Evolutionary conservation across 768 basidiomycete species (phyloP), one percentile per base, ranked within the genome.

Genomic region (Sporobolomyces phaffii): DNA sequence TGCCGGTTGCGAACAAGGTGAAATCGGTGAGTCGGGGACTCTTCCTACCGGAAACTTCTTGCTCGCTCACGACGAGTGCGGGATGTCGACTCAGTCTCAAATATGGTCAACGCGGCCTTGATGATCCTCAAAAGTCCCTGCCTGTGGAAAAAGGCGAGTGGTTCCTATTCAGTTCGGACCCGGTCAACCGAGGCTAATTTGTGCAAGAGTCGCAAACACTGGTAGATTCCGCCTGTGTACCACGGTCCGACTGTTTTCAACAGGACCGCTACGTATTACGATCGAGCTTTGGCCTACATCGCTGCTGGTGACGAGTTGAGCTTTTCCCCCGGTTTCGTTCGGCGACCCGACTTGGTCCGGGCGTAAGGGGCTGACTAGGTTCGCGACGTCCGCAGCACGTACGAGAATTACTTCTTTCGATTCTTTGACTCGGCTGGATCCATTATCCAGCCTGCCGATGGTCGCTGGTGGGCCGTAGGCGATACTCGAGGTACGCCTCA

Each of bases 121-220:
- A 51, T 51, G 40, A 66, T 71, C 49, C 43, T 71, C n/a, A 71
- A 71, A 38, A 29, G 33, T 5, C 69, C 65, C 1, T 71, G 69
- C 31, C 41, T 71, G 9, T 71, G 62, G 62, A 24, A 56, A 0
- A 34, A 62, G 49, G 69, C 60, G 5, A n/a, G 54, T 40, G 7
- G 3, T 41, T 45, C 29, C 28, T 48, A 22, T 18, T 28, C 56
- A 9, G 26, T n/a, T 20, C 18, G 5, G 22, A n/a, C n/a, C n/a
- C n/a, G n/a, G n/a, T n/a, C n/a, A n/a, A n/a, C n/a, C n/a, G n/a
- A n/a, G n/a, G 7, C 49, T 52, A 13, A 29, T 24, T 15, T 7
- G 44, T 20, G 4, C 40, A 15, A 29, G n/a, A n/a, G n/a, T 7
- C 43, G 13, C 24, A 13, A 38, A 38, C 9, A n/a, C n/a, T n/a